Evolutionary conservation across 1,284 basidiomycete genomes (phyloP).

Genomic region (Rhodotorula sp.): DNA sequence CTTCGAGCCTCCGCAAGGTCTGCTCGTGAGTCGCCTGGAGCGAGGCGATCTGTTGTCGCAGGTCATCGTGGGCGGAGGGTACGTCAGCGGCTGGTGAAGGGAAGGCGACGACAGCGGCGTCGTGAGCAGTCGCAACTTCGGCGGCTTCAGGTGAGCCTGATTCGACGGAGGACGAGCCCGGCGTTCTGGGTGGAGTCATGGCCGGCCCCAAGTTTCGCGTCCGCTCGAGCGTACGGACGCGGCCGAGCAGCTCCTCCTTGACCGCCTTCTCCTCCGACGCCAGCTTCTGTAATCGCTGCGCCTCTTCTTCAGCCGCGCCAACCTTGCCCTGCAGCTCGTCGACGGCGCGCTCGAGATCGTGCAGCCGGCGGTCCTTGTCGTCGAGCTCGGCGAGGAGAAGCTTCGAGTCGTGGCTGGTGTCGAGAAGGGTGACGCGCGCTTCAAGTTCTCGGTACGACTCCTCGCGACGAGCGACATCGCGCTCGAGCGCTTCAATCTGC

Average conservation of each 20-base stretch:
- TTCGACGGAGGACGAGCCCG: conserved; percentile 17
- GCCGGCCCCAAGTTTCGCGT: not conserved
- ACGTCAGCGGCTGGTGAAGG: conserved; percentile 11
- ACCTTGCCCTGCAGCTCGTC: conserved; percentile 68
- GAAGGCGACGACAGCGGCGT: not conserved
- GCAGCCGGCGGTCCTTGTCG: conserved; percentile 68
- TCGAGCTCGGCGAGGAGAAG: conserved; percentile 69
- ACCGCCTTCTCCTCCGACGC: conserved; percentile 32
- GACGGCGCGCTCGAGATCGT: conserved; percentile 71
- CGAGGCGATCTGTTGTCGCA: conserved; percentile 27
- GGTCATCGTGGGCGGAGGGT: conserved; percentile 4
- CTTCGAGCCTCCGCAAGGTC: conserved; percentile 73
- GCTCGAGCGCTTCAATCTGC: conserved; percentile 73
- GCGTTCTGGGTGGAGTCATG: conserved; percentile 34
- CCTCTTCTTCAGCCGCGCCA: conserved; percentile 63
- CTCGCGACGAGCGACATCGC: conserved; percentile 67
- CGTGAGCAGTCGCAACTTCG: not conserved
- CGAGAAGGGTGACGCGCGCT: conserved; percentile 62
- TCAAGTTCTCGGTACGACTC: conserved; percentile 67
- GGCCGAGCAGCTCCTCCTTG: conserved; percentile 33
- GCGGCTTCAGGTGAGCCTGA: conserved; percentile 1
- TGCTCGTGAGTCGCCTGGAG: conserved; percentile 56
- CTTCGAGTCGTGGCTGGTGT: conserved; percentile 61
- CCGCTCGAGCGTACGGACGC: conserved; percentile 30
- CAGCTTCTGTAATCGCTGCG: conserved; percentile 57